phyloP scores from a whole-genome alignment of 1,284 basidiomycete species.

The Anthracocystis setariae region DNA sequence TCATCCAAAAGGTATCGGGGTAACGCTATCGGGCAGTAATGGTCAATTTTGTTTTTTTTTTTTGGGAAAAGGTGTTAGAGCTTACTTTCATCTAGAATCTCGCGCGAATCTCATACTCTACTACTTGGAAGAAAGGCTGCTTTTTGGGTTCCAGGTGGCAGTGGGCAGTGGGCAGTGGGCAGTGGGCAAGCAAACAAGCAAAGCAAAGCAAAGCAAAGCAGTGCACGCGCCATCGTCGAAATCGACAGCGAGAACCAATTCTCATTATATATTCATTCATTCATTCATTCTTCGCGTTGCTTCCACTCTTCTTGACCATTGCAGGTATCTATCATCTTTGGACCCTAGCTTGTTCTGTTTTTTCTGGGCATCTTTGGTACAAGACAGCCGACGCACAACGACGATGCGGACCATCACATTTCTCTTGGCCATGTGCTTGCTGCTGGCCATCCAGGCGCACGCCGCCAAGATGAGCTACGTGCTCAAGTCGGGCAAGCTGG shows the following conservation, averaged over 20 bases:
- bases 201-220: too few species aligned
- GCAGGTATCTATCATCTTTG: not conserved
- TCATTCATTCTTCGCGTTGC: not conserved
- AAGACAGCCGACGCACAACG: not conserved
- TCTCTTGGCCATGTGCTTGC: slow-evolving; percentile 6
- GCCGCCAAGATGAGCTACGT: slow-evolving; percentile 50
- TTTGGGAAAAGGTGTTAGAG: not conserved
- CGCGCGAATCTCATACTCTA: not conserved
- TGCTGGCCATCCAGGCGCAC: slow-evolving; percentile 20
- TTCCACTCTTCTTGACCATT: not conserved
- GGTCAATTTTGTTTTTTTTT: too few species aligned
- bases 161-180: not conserved
- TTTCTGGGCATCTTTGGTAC: not conserved
- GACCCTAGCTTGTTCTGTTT: not conserved
- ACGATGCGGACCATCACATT: slow-evolving; percentile 31
- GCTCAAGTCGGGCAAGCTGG: slow-evolving; percentile 43
- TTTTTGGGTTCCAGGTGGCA: not conserved
- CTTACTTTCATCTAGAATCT: too few species aligned
- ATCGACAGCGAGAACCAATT: not conserved
- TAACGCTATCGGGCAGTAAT: not conserved
- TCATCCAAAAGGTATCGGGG: not conserved
- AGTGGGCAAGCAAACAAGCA: not conserved
- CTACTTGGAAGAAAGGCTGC: not conserved
- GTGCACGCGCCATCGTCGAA: slow-evolving; percentile 37
- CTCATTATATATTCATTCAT: too few species aligned